Evolutionary conservation across 2,329 filamentous ascomycete species (phyloP).

Genomic region (Cryphonectria carpinicola): DNA sequence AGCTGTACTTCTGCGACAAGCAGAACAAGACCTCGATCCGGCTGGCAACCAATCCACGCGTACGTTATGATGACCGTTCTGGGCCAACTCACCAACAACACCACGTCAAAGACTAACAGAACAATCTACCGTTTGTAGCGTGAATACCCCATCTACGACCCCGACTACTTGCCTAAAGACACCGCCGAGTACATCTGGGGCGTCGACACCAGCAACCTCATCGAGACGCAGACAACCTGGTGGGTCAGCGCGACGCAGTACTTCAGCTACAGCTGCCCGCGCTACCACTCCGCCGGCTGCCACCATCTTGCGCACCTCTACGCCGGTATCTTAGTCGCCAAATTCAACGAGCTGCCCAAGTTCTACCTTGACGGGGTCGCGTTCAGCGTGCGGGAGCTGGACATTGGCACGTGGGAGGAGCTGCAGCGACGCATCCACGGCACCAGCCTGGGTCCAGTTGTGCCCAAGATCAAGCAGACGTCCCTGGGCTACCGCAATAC

Average conservation of each 20-base stretch:
- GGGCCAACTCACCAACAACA: neutral
- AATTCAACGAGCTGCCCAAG: neutral
- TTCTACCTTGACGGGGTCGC: neutral
- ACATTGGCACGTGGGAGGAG: slow-evolving; percentile 4
- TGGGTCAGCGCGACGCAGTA: neutral
- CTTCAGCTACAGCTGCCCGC: slow-evolving; percentile 2
- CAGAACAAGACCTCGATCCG: slow-evolving; percentile 1
- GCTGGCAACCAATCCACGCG: slow-evolving; percentile 1
- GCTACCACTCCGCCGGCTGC: neutral
- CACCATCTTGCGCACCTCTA: slow-evolving; percentile 8
- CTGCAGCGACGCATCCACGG: slow-evolving; percentile 3
- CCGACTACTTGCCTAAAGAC: neutral
- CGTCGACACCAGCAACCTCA: neutral
- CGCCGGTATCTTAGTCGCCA: neutral
- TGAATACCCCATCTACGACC: neutral
- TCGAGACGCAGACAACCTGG: neutral
- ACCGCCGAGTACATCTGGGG: neutral
- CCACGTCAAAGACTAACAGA: neutral
- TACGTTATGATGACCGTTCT: neutral
- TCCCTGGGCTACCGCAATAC: neutral
- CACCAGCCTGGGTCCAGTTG: neutral
- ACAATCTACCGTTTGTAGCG: neutral
- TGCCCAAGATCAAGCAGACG: neutral
- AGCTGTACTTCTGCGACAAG: slow-evolving; percentile 3
- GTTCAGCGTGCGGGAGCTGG: neutral